Evolutionary conservation across 768 basidiomycete genomes (phyloP), one percentile per base, ranked within the genome.

Genomic region (Termitomyces sp.): DNA sequence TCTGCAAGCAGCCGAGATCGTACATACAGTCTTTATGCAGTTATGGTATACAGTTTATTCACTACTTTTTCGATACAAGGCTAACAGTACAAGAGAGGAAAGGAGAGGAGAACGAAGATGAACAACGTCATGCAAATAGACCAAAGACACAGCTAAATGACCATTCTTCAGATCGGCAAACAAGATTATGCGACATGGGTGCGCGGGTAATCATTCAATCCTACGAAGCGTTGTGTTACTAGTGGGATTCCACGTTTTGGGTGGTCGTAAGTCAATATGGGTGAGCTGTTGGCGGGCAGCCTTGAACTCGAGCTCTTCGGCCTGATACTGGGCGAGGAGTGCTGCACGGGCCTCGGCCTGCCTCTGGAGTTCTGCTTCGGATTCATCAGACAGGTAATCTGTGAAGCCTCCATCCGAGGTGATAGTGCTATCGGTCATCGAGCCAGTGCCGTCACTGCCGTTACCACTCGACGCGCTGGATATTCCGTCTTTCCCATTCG

Each of bases 301-400:
- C 67, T 82, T 86, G 73, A 92, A 92, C 66, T 92, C 90, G 59
- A 79, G 74, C 66, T 92, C 90, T 68, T 92, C 90, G 45, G 83
- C 80, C 63, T 87, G 85, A 58, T 81, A 88, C 72, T 91, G 87
- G n/a, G 88, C 90, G 15, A 89, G 71, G 43, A 89, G 68, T 5
- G 85, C 88, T 4, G 91, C 91, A 59, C 82, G 84, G 21, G 83
- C 84, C 65, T 93, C 91, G 5, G 91, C 91, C 70, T 93, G 90
- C 57, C 89, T 78, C 70, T 94, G 91, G 54, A 94, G 70, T 67
- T 94, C 91, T 28, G 85, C 89, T 65, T 94, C 91, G n/a, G 90
- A 92, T 71, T 94, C 91, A 66, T 92, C 91, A n/a, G 90, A 92
- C 31, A 92, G 72, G 68, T 94, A 94, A 67, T 94, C 91, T 12